Base-by-base conservation (phyloP, 768 basidiomycete genomes). In the Rubroboletus pulcherrimus region DNA sequence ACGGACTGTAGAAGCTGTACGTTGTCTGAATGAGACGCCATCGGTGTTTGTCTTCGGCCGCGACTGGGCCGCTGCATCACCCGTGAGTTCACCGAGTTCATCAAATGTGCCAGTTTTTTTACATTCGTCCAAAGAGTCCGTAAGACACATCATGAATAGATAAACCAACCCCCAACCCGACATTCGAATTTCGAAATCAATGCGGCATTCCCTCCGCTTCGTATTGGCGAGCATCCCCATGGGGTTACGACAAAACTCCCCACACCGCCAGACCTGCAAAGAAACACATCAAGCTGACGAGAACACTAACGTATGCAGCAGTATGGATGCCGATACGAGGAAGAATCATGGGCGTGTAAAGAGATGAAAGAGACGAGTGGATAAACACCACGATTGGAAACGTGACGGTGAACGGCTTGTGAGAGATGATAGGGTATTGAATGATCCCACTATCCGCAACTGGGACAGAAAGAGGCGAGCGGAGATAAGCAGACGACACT, bases 301-400 rank as follows among this genome's bases (percentile, higher is more conserved):
- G 68, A 43, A 84, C 74, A 21, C 81, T 83, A 10, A 85, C 75
- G 69, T 91, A 93, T 26, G 87, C 89, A 33, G 85, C 86, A 0
- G 82, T 83, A 49, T 89, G 91, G 30, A 91, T 79, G 7, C 91
- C 91, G 29, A 92, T 79, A 39, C 80, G 78, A 0, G 89, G 87
- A 12, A 93, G 76, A 30, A 90, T 72, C 49, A 77, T 70, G 1
- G 87, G 82, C 0, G 87, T 83, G 59, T 91, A 86, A 51, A 91
- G 75, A 17, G 87, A 71, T 4, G 81, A 73, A 21, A 92, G 78
- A 31, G 77, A 62, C 9, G 78, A 73, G 50, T 89, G 85, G 14
- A 85, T 65, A 7, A 75, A 31, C 30, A 81, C 58, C 30, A 82
- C 69, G 1, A 77, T 40, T 9, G 78, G 74, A 42, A 81, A 70